Base-by-base conservation (phyloP, 129 eudicot species). In the Saussurea involucrata region DNA sequence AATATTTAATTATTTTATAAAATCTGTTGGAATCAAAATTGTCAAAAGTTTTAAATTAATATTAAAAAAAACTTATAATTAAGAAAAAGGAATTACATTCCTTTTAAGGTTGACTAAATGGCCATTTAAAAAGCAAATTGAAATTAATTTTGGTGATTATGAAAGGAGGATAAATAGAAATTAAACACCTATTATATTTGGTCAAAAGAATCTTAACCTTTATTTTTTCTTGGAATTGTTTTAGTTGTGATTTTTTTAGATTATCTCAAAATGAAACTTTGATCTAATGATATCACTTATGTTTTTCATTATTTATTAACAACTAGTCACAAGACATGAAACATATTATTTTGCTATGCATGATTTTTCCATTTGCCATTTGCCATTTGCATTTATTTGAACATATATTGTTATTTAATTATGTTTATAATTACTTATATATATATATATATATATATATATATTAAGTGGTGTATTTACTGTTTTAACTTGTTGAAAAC, bases 81-180 rank as follows among this genome's bases (percentile, higher is more conserved):
- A 24, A 44, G 44, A 69, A 69, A 68, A 44, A n/a, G 61, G 72
- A 68, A 71, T 44, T 13, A 7, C 25, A 71, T 18, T 53, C 63
- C 63, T 71, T 71, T 71, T 71, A 25, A 71, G 75, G 63, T 71
- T 71, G 75, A 71, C 75, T 71, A 24, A 40, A 25, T 71, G 37
- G 61, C 17, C 36, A 17, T 44, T 71, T 24, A 71, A 71, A 66
- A 13, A 71, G 61, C 61, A 24, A 71, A 42, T 24, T 9, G 24
- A 71, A 71, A 24, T 71, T 71, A 71, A 71, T 44, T 44, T 71
- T 71, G 34, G 15, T 71, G 36, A 24, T 42, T 21, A 42, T 4
- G 36, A 24, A 42, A 68, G 53, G 27, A 71, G 20, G 13, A 24
- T 25, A 25, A 44, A 40, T 71, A 42, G 22, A 42, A 24, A 13